These are phyloP conservation scores for Symbiodinium pilosum DNA, from an alignment of 73 alveolate genomes.

Conservation along the genomic window DNA sequence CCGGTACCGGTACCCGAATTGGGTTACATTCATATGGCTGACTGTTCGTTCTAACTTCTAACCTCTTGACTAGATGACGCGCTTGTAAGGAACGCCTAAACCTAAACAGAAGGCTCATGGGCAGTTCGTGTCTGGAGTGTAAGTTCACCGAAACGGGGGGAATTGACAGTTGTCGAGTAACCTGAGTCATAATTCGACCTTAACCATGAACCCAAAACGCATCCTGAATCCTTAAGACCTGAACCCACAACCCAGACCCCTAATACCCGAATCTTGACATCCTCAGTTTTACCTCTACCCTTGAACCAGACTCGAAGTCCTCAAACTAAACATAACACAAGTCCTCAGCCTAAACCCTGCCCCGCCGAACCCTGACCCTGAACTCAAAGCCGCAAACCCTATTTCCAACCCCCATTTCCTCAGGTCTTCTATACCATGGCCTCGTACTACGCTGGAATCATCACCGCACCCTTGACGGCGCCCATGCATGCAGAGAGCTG, in stretches of 20 bases:
- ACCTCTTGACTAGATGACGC: too few species aligned
- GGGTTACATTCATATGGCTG: too few species aligned
- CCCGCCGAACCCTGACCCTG: background rate
- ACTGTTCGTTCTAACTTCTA: too few species aligned
- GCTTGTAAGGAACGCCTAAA: too few species aligned
- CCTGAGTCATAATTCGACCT: background rate
- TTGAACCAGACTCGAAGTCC: background rate
- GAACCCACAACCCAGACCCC: background rate
- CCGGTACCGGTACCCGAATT: too few species aligned
- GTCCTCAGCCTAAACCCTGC: background rate
- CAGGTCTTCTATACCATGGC: slow-evolving; percentile 85
- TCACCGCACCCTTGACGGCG: slow-evolving; percentile 51
- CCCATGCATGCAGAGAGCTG: too few species aligned
- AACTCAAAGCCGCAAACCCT: background rate
- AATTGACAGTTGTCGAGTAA: too few species aligned
- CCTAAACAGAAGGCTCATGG: too few species aligned
- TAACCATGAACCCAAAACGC: background rate
- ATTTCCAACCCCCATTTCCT: background rate
- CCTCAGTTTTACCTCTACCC: background rate
- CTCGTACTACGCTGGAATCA: slow-evolving; percentile 78
- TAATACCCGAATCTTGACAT: background rate
- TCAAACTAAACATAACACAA: too few species aligned
- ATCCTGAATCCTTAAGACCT: background rate
- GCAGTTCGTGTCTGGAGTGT: too few species aligned
- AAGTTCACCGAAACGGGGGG: too few species aligned